Evolutionary conservation across 2,329 filamentous ascomycete species (phyloP), one percentile per base, ranked within the genome.

Genomic region (Colletotrichum orchidophilum): DNA sequence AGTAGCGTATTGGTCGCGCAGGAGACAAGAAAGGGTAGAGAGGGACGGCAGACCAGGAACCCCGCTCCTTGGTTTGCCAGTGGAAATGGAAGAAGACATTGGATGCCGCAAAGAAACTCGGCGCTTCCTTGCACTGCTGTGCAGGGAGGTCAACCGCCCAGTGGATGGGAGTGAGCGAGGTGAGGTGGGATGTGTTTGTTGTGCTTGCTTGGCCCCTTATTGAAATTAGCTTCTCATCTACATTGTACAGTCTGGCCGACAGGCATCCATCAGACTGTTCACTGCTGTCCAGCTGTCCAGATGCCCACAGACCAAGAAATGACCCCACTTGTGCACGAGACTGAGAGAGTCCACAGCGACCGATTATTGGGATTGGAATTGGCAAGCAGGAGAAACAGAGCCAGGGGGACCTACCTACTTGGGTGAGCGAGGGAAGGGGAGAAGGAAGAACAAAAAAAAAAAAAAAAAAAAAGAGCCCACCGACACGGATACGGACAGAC

Each of bases 361-460:
- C 81, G 80, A 82, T 79, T 83, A 81, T 82, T 80, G 76, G 31
- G 76, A 77, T 80, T 67, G 50, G 57, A 49, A 61, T 49, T 71
- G 52, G 35, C 35, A 24, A 55, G n/a, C n/a, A 66, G 24, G 29
- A 24, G 21, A 55, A 46, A 21, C 18, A n/a, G 39, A 9, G 18
- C 39, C 18, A 46, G 39, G 21, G 39, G 39, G 39, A 46, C 39
- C 39, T 21, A 21, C 39, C 39, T 46, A n/a, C n/a, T n/a, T n/a
- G n/a, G n/a, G 39, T 46, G n/a, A n/a, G 8, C n/a, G n/a, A 9
- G 11, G 18, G 9, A n/a, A 9, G 21, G 39, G n/a, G 39, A 46
- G 15, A 3, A 18, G 39, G 39, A 46, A 42, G 18, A 18, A n/a
- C 3, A 7, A 11, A 46, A 21, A 63, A 68, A 66, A 57, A 54